Base-by-base conservation (phyloP, 163 green algal species). In the Chlorella variabilis region DNA sequence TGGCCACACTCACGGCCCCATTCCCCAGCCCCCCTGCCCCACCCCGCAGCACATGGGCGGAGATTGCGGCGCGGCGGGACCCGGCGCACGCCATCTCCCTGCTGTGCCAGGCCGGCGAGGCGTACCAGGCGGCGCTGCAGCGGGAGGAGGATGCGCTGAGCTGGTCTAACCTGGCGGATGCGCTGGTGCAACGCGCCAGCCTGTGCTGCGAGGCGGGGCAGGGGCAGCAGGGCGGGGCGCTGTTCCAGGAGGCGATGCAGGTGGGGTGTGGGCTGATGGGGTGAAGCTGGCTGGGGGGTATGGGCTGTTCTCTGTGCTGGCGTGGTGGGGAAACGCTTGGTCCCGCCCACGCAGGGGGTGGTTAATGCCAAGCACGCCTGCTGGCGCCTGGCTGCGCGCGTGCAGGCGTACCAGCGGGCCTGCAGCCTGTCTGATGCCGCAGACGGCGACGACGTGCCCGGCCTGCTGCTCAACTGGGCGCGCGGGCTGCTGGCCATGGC, bases 381-480 rank as follows among this genome's bases (percentile, higher is more conserved):
- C n/a, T 23, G 9, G 20, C 4, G 13, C 58, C 58, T 66, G 51
- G 9, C 27, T 20, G 74, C 36, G 15, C 87, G 81, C 63, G 71
- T 87, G 81, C 62, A 79, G 27, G 88, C 87, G 0, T 95, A 95
- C 59, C 75, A 51, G 1, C 75, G 66, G 2, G 83, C 90, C 11
- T 95, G 91, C 71, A 67, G 42, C 0, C 58, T 92, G n/a, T 82
- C 45, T 25, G 84, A 77, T 67, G 78, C 79, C 4, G 69, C 87
- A 0, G 54, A 88, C 56, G 92, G 92, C 6, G 94, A 97, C 73
- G 94, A 97, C 83, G 77, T 97, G 77, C 90, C 94, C 0, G 92
- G 90, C 0, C 87, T 97, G 84, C 89, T 97, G 71, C 81, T 91
- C 83, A 96, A 97, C 78, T 97, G 94, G 94, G 90, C 91, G 15